Percentiles rank a stretch among this genome's conserved stretches.
phyloP scores from a whole-genome alignment of 2,329 filamentous ascomycete genomes.

The Boeremia exigua region DNA sequence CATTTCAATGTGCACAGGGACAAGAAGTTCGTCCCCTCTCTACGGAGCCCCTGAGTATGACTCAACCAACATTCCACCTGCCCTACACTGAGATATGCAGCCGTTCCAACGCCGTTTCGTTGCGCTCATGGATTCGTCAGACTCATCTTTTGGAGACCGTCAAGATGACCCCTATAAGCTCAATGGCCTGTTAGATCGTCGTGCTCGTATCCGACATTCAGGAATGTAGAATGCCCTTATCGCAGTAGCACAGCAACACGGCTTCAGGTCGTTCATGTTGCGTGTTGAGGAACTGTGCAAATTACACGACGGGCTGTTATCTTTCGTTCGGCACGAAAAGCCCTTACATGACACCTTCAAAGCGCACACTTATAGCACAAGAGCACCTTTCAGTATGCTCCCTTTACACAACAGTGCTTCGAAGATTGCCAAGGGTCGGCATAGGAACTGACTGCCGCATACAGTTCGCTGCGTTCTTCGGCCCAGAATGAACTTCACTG shows the following conservation, averaged over 20 bases:
- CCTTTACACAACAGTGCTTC: no score
- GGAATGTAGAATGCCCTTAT: conserved; percentile 9
- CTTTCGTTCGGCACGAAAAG: not conserved
- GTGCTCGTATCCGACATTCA: not conserved
- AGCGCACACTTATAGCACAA: no score
- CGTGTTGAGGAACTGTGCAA: not conserved
- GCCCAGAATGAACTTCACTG: no score
- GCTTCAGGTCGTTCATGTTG: not conserved
- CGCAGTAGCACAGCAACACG: not conserved
- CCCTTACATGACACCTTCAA: not conserved
- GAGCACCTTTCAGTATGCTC: no score
- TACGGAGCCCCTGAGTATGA: not conserved
- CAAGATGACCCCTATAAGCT: not conserved
- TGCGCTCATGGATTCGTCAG: not conserved
- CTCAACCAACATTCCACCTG: not conserved
- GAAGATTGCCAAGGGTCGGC: no score
- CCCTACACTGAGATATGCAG: not conserved
- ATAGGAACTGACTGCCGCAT: no score
- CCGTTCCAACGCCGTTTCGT: not conserved
- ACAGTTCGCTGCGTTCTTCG: no score
- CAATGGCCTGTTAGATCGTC: not conserved
- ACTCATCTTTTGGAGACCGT: not conserved
- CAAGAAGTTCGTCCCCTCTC: not conserved
- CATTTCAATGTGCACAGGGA: not conserved
- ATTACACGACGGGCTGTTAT: conserved; percentile 1